Evolutionary conservation across 768 basidiomycete species (phyloP).

Genomic region (Lactarius trivialis): DNA sequence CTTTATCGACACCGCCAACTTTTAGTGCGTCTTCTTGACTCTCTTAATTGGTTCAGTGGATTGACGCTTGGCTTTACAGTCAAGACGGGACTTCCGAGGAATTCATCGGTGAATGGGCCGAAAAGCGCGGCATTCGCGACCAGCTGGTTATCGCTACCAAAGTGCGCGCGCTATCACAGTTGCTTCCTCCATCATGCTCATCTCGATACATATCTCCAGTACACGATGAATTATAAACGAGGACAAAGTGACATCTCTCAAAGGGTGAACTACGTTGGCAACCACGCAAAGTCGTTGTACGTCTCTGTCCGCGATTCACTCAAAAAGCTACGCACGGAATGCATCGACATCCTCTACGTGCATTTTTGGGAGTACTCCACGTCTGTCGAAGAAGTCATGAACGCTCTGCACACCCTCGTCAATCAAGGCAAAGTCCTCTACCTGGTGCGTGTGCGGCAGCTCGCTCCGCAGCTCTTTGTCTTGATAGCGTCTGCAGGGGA

Average conservation of each 20-base stretch:
- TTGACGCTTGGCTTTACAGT: background rate
- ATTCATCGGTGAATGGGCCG: slow-evolving; percentile 40
- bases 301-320: slow-evolving; percentile 34
- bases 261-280: slow-evolving; percentile 39
- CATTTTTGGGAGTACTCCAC: slow-evolving; percentile 47
- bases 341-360: slow-evolving; percentile 49
- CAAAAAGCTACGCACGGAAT: slow-evolving; percentile 49
- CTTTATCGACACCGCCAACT: slow-evolving; percentile 34
- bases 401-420: slow-evolving; percentile 35
- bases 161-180: background rate
- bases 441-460: slow-evolving; percentile 25
- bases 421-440: slow-evolving; percentile 38
- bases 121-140: slow-evolving; percentile 32
- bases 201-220: slow-evolving; percentile 19
- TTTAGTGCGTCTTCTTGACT: slow-evolving; percentile 26
- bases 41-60: too few species aligned
- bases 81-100: slow-evolving; percentile 29
- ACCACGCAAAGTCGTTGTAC: slow-evolving; percentile 33
- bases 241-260: slow-evolving; percentile 23
- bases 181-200: background rate
- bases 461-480: background rate
- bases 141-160: slow-evolving; percentile 33
- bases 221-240: slow-evolving; percentile 26
- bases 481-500: background rate
- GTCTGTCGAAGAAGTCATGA: slow-evolving; percentile 38